Evolutionary conservation across 2,329 filamentous ascomycete species (phyloP), one percentile per base, ranked within the genome.

Genomic region (Exutisphaerella laricina): DNA sequence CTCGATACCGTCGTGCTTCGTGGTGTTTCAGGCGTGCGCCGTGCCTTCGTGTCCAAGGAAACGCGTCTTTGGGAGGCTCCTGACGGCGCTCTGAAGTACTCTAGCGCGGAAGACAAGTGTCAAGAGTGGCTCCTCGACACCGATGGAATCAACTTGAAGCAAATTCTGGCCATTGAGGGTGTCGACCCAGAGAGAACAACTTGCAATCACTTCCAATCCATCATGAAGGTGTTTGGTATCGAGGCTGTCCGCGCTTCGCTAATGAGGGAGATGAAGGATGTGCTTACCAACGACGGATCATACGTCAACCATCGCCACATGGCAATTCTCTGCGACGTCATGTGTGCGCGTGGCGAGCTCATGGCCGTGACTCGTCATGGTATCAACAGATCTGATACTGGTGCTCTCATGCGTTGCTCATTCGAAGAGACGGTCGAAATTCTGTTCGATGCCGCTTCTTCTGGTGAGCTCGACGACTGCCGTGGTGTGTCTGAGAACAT

Each of bases 371-470:
- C 92, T 43, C 86, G 92, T 68, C 92, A 98, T 64, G 92, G 92
- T 70, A 98, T 98, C 72, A 98, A 98, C 72, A 82, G 92, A 58
- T 88, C 90, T 18, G 92, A 98, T 63, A 98, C 94, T 49, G 92
- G 92, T 73, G 94, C 92, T 7, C 76, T 98, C 58, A 98, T 98
- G 92, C 85, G 92, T 66, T 98, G 94, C 75, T 98, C 92, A 2
- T 98, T 98, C 70, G 92, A 98, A 69, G 94, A 98, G 67, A 98
- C 92, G 0, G 92, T 98, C 29, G 94, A 98, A 64, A 98, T 98
- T 73, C 74, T 98, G 40, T 80, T 98, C 14, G 92, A 98, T 63
- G 94, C 92, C 48, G 92, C 92, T 17, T 88, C 88, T 12, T 87
- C 87, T 38, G 92, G 92, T 63, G 92, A 98, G 67, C 77, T 98